A percentile compares a stretch with the other conserved stretches of the same genome.
phyloP scores from a whole-genome alignment of 345 rosid genomes.

The Melaleuca quinquenervia region DNA sequence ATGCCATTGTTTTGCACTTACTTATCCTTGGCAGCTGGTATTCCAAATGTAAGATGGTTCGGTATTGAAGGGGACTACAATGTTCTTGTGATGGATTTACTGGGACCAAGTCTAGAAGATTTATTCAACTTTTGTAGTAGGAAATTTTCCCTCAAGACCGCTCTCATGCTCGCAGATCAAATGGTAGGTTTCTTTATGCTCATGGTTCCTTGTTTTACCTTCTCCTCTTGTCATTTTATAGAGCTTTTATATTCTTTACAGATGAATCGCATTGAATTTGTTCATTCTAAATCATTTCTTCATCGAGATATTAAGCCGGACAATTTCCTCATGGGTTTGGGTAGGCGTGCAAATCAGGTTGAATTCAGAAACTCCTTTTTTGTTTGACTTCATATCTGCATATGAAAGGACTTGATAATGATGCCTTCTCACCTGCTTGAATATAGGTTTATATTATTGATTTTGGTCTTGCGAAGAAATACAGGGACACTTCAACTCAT shows the following conservation, averaged over 20 bases:
- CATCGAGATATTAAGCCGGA: conserved; percentile 95
- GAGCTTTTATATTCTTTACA: conserved; percentile 7
- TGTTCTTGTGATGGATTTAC: conserved; percentile 79
- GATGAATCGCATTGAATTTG: conserved; percentile 85
- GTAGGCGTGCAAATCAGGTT: conserved; percentile 85
- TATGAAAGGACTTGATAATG: background rate
- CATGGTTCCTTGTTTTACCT: background rate
- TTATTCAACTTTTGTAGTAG: conserved; percentile 83
- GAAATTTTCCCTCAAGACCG: conserved; percentile 79
- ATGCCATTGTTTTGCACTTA: background rate
- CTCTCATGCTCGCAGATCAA: conserved; percentile 91
- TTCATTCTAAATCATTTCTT: conserved; percentile 81
- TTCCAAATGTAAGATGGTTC: conserved; percentile 77
- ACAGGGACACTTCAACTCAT: conserved; percentile 66
- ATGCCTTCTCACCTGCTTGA: background rate
- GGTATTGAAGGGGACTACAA: conserved; percentile 86
- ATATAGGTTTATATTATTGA: conserved; percentile 73
- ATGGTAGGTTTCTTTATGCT: conserved; percentile 39
- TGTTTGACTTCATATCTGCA: background rate
- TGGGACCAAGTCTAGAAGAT: conserved; percentile 95
- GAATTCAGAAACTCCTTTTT: conserved; percentile 4
- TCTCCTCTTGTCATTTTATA: background rate
- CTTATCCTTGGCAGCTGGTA: conserved; percentile 50
- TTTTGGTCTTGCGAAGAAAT: conserved; percentile 91
- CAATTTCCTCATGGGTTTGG: conserved; percentile 92